These are phyloP conservation scores for Microcera coccophila DNA, from an alignment of 2,329 filamentous ascomycete genomes.

Conservation along the genomic window DNA sequence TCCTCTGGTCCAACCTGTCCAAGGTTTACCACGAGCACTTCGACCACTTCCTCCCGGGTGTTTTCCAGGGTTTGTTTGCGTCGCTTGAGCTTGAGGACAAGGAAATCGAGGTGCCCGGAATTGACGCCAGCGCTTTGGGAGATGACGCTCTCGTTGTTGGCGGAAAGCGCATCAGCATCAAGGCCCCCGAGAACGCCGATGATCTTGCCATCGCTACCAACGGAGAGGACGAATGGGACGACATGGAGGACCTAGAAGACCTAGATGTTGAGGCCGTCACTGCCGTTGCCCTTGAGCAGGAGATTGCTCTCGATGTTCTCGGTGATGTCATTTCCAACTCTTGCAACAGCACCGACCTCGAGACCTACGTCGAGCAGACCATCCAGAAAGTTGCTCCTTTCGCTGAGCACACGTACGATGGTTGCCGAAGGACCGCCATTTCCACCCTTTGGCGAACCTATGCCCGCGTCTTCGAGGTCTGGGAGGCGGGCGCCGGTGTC, in stretches of 20 bases:
- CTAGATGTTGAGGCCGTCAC: constrained; percentile 85
- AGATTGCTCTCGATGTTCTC: constrained; percentile 92
- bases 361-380: constrained; percentile 85
- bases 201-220: constrained; percentile 55
- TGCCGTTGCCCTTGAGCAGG: constrained; percentile 89
- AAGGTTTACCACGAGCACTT: constrained; percentile 90
- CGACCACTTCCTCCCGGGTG: constrained; percentile 70
- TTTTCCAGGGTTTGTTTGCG: constrained; percentile 75
- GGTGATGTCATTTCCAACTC: constrained; percentile 89
- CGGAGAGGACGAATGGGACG: constrained; percentile 52
- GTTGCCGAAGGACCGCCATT: constrained; percentile 86
- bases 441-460: constrained; percentile 92
- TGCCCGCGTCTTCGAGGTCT: constrained; percentile 82
- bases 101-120: constrained; percentile 72
- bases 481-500: constrained; percentile 66
- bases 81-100: constrained; percentile 86
- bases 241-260: constrained; percentile 75
- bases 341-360: constrained; percentile 65
- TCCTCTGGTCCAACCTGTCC: constrained; percentile 90
- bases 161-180: constrained; percentile 82
- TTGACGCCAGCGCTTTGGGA: constrained; percentile 55
- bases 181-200: constrained; percentile 50
- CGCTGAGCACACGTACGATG: constrained; percentile 85
- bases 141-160: constrained; percentile 73
- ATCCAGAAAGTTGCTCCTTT: constrained; percentile 77